A percentile compares a stretch with the other conserved stretches of the same genome.
These are phyloP conservation scores for Cafeteria roenbergensis DNA, from an alignment of 108 stramenopile genomes.

Conservation along the genomic window DNA sequence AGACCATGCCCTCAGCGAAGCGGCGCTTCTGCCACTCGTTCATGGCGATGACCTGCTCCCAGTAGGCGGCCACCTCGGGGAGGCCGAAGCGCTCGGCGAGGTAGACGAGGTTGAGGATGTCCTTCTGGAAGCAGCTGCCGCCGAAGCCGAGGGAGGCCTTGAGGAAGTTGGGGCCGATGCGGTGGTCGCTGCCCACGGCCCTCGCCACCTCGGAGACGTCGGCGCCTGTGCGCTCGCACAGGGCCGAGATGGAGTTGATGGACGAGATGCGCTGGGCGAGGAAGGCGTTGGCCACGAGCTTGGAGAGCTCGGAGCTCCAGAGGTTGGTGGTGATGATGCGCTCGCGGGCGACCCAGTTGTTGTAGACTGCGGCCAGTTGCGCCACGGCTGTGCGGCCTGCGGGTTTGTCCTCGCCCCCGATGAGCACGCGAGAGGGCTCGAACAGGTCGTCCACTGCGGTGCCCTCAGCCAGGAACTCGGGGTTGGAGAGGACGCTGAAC, in stretches of 20 bases:
- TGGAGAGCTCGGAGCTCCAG: constrained; percentile 95
- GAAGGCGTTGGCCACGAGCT: constrained; percentile 98
- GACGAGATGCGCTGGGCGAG: constrained; percentile 93
- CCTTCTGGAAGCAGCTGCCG: constrained; percentile 97
- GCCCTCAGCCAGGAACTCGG: constrained; percentile 99
- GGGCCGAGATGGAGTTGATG: constrained; percentile 96
- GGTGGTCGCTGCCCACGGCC: constrained; percentile 88
- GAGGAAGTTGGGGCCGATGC: constrained; percentile 91
- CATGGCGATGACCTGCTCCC: constrained; percentile 92
- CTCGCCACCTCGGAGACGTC: constrained; percentile 85
- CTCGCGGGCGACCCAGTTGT: constrained; percentile 79
- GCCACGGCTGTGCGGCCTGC: constrained; percentile 59
- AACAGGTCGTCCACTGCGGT: constrained; percentile 87
- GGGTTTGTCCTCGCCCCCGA: constrained; percentile 84
- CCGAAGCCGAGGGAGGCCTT: constrained; percentile 93
- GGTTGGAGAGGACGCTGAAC: constrained; percentile 88
- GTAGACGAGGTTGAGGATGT: constrained; percentile 98
- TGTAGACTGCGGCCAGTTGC: constrained; percentile 26
- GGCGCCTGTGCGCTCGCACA: constrained; percentile 97
- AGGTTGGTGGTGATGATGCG: constrained; percentile 90
- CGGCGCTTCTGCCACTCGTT: constrained; percentile 99
- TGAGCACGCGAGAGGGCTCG: constrained; percentile 84
- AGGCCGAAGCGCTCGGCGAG: constrained; percentile 92
- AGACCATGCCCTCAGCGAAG: constrained; percentile 84
- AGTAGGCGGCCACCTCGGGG: constrained; percentile 90